These are phyloP conservation scores for Tephrocybe rancida DNA, from an alignment of 768 basidiomycete genomes.

Conservation along the genomic window DNA sequence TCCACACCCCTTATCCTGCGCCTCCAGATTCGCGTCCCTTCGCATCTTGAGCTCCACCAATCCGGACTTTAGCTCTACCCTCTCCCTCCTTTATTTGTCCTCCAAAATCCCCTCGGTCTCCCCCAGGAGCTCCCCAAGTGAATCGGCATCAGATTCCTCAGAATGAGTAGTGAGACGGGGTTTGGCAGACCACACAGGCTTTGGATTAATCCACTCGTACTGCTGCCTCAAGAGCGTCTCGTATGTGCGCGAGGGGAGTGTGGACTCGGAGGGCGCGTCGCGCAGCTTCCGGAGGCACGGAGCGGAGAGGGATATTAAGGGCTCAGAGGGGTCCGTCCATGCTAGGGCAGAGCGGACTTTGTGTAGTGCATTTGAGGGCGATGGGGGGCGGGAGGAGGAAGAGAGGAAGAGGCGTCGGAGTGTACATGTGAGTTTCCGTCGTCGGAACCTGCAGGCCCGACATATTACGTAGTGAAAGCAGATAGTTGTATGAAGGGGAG, in stretches of 20 bases:
- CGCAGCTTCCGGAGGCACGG: constrained; percentile 74
- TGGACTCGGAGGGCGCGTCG: constrained; percentile 68
- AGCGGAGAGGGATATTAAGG: constrained; percentile 58
- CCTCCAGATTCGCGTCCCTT: constrained; percentile 87
- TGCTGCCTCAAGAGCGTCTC: constrained; percentile 84
- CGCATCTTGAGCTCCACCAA: constrained; percentile 80
- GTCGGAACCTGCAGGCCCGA: neutral
- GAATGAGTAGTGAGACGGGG: constrained; percentile 50
- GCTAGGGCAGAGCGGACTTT: constrained; percentile 55
- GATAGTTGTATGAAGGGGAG: no score
- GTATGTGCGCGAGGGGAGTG: constrained; percentile 81
- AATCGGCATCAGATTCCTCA: constrained; percentile 38
- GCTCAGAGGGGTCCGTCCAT: constrained; percentile 83
- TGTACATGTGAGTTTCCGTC: constrained; percentile 15
- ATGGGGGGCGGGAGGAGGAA: constrained; percentile 24
- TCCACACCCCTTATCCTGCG: constrained; percentile 61
- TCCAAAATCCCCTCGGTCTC: constrained; percentile 65
- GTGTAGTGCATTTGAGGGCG: constrained; percentile 19
- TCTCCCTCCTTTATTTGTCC: constrained; percentile 2
- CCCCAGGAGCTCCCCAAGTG: constrained; percentile 55
- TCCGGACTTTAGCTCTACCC: constrained; percentile 49
- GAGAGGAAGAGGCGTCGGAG: constrained; percentile 28
- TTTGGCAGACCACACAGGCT: constrained; percentile 84
- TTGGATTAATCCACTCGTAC: constrained; percentile 87
- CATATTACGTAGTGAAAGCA: no score